phyloP scores from a whole-genome alignment of 345 rosid species.

The Dovyalis caffra region DNA sequence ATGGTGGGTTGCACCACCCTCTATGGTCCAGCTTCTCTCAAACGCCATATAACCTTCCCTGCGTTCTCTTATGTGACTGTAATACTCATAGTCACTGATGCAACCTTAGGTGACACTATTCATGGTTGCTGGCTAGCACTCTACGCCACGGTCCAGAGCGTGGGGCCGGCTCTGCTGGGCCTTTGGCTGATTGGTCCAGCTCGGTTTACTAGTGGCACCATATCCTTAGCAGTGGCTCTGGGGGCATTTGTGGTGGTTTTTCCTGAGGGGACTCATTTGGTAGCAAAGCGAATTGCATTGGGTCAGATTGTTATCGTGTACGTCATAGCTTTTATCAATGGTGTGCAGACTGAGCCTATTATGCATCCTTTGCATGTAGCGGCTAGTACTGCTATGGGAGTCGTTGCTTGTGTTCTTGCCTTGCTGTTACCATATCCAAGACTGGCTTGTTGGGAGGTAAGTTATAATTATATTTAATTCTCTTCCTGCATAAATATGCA shows the following conservation, averaged over 20 bases:
- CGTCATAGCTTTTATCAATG: slow-evolving; percentile 55
- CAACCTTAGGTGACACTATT: slow-evolving; percentile 70
- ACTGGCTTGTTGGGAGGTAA: slow-evolving; percentile 68
- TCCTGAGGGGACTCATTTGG: slow-evolving; percentile 56
- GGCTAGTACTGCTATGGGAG: slow-evolving; percentile 77
- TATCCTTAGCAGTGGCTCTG: slow-evolving; percentile 57
- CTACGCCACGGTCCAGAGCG: slow-evolving; percentile 66
- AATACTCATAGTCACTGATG: slow-evolving; percentile 63
- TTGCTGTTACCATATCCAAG: slow-evolving; percentile 74
- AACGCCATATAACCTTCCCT: slow-evolving; percentile 52
- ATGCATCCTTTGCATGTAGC: slow-evolving; percentile 80
- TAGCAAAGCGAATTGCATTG: slow-evolving; percentile 69
- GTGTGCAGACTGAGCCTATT: slow-evolving; percentile 48
- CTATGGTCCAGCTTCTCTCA: slow-evolving; percentile 56
- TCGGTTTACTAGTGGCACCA: slow-evolving; percentile 45
- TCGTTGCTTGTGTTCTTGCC: slow-evolving; percentile 65
- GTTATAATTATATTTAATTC: neutral
- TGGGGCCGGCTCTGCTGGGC: slow-evolving; percentile 65
- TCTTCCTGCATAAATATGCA: neutral
- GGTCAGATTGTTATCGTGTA: slow-evolving; percentile 78
- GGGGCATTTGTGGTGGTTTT: slow-evolving; percentile 60
- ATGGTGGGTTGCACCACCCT: slow-evolving; percentile 64
- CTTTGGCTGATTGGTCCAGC: slow-evolving; percentile 66
- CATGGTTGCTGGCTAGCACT: slow-evolving; percentile 73
- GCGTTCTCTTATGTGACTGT: slow-evolving; percentile 78